phyloP scores from a whole-genome alignment of 2,329 filamentous ascomycete species.

The Lachnellula hyalina region DNA sequence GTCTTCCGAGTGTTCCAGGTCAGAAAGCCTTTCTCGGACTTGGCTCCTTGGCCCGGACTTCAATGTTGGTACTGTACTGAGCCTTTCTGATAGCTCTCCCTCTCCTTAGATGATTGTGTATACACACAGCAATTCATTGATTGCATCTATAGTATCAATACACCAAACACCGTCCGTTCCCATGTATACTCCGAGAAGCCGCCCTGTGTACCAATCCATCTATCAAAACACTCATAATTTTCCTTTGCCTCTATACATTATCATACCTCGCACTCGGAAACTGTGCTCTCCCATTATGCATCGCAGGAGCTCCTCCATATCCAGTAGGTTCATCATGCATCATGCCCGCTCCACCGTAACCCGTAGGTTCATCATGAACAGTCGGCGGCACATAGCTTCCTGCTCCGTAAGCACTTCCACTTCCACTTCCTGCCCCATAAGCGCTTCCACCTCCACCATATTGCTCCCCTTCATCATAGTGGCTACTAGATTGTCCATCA shows the following conservation, averaged over 20 bases:
- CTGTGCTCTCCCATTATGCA: conserved; percentile 28
- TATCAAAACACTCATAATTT: conserved; percentile 5
- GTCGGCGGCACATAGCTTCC: conserved; percentile 24
- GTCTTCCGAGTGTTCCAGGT: not conserved
- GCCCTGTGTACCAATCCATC: conserved; percentile 3
- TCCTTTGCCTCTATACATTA: conserved; percentile 15
- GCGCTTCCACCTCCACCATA: conserved; percentile 8
- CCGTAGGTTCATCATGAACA: conserved; percentile 38
- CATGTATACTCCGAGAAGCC: conserved; percentile 1
- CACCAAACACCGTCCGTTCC: conserved; percentile 5
- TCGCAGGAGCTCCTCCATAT: conserved; percentile 38
- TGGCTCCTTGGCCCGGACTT: not conserved
- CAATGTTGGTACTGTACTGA: not conserved
- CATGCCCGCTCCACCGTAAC: conserved; percentile 19
- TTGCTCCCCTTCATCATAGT: conserved; percentile 9
- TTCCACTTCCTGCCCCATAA: conserved; percentile 5
- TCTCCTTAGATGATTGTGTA: not conserved
- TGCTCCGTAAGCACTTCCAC: conserved; percentile 13
- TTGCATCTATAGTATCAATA: conserved; percentile 1
- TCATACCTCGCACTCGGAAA: conserved; percentile 57
- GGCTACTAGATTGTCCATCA: conserved; percentile 2
- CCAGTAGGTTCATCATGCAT: conserved; percentile 36
- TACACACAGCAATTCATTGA: not conserved
- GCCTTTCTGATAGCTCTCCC: no score
- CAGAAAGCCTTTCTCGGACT: not conserved